These are phyloP conservation scores for Naganishia sp. DNA, from an alignment of 1,284 basidiomycete genomes.

Conservation along the genomic window DNA sequence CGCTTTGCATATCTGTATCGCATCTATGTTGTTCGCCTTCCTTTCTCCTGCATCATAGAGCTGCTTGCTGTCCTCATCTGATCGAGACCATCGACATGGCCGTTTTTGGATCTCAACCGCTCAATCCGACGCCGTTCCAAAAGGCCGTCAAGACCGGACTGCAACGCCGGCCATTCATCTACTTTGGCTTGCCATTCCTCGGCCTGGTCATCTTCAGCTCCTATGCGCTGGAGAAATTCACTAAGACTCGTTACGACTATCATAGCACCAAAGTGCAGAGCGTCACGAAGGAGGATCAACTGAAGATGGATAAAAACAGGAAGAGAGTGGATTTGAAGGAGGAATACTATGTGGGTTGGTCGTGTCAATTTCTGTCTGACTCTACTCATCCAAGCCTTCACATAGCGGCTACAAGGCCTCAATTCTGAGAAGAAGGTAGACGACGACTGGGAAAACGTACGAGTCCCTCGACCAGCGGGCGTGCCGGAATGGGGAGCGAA, in stretches of 20 bases:
- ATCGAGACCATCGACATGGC: conserved; percentile 36
- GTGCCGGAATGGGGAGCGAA: conserved; percentile 81
- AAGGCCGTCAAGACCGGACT: conserved; percentile 39
- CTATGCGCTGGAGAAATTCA: conserved; percentile 80
- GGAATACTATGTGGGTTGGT: conserved; percentile 83
- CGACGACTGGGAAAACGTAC: conserved; percentile 86
- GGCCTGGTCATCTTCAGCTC: conserved; percentile 81
- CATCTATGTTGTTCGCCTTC: too few species aligned
- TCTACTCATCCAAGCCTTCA: background rate
- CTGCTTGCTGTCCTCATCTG: too few species aligned
- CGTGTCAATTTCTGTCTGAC: background rate
- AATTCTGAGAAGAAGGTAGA: conserved; percentile 47
- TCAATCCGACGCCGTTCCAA: conserved; percentile 58
- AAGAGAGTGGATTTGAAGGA: conserved; percentile 90
- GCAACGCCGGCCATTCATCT: conserved; percentile 55
- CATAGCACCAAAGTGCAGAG: conserved; percentile 75
- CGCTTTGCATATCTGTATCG: too few species aligned
- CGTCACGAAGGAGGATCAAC: conserved; percentile 77
- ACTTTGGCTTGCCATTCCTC: conserved; percentile 85
- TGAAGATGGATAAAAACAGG: conserved; percentile 74
- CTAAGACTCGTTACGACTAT: conserved; percentile 87
- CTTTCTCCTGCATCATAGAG: too few species aligned
- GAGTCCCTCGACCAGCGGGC: conserved; percentile 77
- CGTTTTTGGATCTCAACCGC: conserved; percentile 62
- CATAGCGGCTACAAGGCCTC: conserved; percentile 65